A percentile compares a stretch with the other conserved stretches of the same genome.
phyloP scores from a whole-genome alignment of 805 yeast genomes.

The Saccharomycopsis synnaedendra region DNA sequence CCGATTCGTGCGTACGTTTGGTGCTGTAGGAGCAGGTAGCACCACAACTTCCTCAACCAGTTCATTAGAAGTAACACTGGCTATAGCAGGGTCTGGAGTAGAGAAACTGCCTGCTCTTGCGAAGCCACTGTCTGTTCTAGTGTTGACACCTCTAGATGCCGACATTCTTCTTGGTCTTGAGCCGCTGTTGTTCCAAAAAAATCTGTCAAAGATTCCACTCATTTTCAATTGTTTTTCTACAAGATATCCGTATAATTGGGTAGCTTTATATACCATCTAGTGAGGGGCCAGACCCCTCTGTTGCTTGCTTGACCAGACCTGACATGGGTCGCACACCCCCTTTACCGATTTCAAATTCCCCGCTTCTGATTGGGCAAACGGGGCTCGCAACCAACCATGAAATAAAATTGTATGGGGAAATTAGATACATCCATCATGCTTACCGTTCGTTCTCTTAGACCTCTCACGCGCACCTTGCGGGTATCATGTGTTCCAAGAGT shows the following conservation, averaged over 20 bases:
- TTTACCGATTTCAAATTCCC: no score
- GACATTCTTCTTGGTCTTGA: conserved; percentile 10
- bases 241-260: no score
- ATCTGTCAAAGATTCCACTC: conserved; percentile 15
- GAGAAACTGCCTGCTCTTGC: neutral
- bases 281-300: no score
- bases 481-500: neutral
- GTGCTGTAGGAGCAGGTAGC: conserved; percentile 1
- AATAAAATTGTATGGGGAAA: no score
- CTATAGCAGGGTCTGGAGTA: neutral
- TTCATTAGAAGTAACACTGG: neutral
- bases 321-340: no score
- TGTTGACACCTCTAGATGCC: conserved; percentile 9
- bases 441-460: neutral
- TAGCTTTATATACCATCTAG: no score
- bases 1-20: conserved; percentile 13
- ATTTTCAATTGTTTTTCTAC: neutral
- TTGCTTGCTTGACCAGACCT: no score
- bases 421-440: neutral
- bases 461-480: neutral
- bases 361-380: no score
- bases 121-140: conserved; percentile 10
- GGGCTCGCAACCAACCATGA: no score
- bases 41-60: neutral
- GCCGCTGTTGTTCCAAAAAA: conserved; percentile 3